Conservation (phyloP, 441 rosid species). For the Croton setiger region DNA sequence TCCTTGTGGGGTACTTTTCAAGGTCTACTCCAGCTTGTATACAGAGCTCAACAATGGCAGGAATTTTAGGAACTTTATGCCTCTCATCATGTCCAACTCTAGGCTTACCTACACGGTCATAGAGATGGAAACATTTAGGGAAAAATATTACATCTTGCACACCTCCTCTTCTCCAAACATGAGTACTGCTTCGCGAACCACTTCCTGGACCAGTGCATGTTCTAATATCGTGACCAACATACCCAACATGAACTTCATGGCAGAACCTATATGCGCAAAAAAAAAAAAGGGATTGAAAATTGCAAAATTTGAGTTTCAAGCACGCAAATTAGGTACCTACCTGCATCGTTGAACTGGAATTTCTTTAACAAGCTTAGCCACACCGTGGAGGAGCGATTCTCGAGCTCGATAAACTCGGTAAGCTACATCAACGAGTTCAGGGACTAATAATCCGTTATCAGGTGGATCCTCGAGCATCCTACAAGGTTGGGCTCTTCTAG, state of each 20-base stretch:
- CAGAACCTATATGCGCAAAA: conserved; percentile 54
- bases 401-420: conserved; percentile 53
- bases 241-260: conserved; percentile 69
- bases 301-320: background rate
- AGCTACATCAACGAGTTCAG: conserved; percentile 64
- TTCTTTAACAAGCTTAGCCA: conserved; percentile 42
- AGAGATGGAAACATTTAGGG: conserved; percentile 74
- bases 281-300: background rate
- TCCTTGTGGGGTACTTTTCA: conserved; percentile 53
- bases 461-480: conserved; percentile 64
- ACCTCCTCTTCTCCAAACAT: conserved; percentile 76
- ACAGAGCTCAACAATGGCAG: conserved; percentile 77
- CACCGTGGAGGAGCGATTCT: conserved; percentile 41
- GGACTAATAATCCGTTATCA: conserved; percentile 69
- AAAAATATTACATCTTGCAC: conserved; percentile 45
- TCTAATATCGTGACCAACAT: conserved; percentile 65
- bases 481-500: conserved; percentile 66
- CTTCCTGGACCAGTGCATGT: conserved; percentile 67
- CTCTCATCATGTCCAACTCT: conserved; percentile 65
- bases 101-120: conserved; percentile 75
- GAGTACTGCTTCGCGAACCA: conserved; percentile 58
- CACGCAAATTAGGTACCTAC: conserved; percentile 18
- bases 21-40: conserved; percentile 76
- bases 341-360: conserved; percentile 71
- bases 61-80: conserved; percentile 42